These are phyloP conservation scores for Ballota nigra DNA, from an alignment of 257 asterid genomes.

Conservation along the genomic window DNA sequence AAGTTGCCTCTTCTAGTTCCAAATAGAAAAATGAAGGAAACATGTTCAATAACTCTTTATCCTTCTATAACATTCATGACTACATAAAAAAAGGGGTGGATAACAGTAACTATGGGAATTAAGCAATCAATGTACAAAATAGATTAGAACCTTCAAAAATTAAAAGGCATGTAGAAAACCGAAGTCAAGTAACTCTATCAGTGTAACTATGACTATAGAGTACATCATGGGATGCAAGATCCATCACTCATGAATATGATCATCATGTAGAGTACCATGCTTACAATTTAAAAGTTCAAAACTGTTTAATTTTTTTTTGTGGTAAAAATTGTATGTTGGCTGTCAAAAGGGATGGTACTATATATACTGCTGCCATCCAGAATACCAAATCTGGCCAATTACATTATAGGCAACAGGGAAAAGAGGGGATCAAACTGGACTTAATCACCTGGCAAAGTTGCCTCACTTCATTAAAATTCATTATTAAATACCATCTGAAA, in stretches of 20 bases:
- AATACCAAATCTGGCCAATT: slow-evolving; percentile 17
- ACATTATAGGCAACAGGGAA: slow-evolving; percentile 68
- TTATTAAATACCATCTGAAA: not conserved
- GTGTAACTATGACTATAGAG: slow-evolving; percentile 51
- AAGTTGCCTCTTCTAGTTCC: slow-evolving; percentile 32
- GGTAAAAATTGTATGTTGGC: slow-evolving; percentile 8
- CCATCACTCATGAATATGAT: slow-evolving; percentile 35
- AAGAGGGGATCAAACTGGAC: slow-evolving; percentile 49
- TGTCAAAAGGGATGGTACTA: slow-evolving; percentile 5
- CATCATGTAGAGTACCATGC: slow-evolving; percentile 39
- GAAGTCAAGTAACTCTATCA: slow-evolving; percentile 33
- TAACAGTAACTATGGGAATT: not conserved
- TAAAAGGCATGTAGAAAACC: not conserved
- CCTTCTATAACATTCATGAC: no score
- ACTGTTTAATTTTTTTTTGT: not conserved
- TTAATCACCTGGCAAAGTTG: slow-evolving; percentile 69
- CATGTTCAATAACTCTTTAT: no score
- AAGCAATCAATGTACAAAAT: not conserved
- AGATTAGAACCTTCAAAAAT: not conserved
- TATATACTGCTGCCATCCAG: slow-evolving; percentile 7
- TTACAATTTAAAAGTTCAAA: not conserved
- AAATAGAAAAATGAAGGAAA: not conserved
- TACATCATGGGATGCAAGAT: slow-evolving; percentile 32
- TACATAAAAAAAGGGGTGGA: no score
- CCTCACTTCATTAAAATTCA: slow-evolving; percentile 17